Evolutionary conservation across 495 filamentous ascomycete species (phyloP).

Genomic region (Pseudomonodictys pantanalensis): DNA sequence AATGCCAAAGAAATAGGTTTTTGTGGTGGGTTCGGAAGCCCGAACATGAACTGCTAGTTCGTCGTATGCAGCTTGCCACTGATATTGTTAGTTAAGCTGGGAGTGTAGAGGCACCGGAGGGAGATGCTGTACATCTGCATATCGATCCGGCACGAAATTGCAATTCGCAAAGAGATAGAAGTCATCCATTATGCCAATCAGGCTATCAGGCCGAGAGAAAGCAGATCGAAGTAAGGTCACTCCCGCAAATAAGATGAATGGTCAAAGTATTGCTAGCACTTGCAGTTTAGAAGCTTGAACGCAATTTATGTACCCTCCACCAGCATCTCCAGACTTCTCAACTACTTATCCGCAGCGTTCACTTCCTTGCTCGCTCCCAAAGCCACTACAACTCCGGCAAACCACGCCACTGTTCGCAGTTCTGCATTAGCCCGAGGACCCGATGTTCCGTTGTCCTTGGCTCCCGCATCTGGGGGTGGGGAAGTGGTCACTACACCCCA

Average conservation of each 20-base stretch:
- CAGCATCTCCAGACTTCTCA: slow-evolving; percentile 1
- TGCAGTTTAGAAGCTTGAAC: no score
- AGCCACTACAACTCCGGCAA: slow-evolving; percentile 5
- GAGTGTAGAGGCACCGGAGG: not conserved
- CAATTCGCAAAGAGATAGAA: slow-evolving; percentile 35
- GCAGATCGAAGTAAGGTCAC: no score
- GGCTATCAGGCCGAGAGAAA: no score
- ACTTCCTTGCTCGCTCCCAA: not conserved
- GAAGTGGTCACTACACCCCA: slow-evolving; percentile 19
- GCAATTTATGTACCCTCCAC: not conserved
- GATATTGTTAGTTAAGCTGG: not conserved
- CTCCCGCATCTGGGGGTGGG: not conserved
- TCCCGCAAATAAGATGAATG: no score
- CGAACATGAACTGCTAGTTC: slow-evolving; percentile 28
- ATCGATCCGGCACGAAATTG: slow-evolving; percentile 33
- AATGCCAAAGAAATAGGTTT: slow-evolving; percentile 36
- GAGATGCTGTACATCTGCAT: slow-evolving; percentile 24
- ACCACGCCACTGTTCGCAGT: not conserved
- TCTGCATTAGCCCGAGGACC: slow-evolving; percentile 12
- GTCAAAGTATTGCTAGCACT: no score
- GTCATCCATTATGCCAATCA: slow-evolving; percentile 4
- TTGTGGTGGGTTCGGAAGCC: slow-evolving; percentile 20
- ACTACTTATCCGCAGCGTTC: slow-evolving; percentile 3
- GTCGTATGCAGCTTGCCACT: slow-evolving; percentile 37
- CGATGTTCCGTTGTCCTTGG: not conserved